A percentile compares a stretch with the other conserved stretches of the same genome.
Conservation (phyloP, 2,329 filamentous ascomycete species). For the Cordyceps militaris region DNA sequence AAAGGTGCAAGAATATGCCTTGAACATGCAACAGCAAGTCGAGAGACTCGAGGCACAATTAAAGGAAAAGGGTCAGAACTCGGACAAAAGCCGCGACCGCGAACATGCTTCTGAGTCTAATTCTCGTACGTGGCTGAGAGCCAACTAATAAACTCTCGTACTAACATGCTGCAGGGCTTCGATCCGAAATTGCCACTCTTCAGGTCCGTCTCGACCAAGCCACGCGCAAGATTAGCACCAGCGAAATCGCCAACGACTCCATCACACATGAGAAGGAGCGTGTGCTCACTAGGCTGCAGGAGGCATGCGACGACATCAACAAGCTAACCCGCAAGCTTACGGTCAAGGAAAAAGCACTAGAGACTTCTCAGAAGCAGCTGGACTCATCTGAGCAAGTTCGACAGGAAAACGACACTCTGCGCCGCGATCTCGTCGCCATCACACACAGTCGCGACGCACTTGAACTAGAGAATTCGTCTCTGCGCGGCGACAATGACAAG, state of each 20-base stretch:
- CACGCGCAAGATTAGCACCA: constrained; percentile 54
- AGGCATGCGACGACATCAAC: constrained; percentile 52
- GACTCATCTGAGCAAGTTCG: constrained; percentile 34
- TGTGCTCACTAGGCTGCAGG: constrained; percentile 53
- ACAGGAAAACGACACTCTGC: constrained; percentile 31
- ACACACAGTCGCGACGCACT: constrained; percentile 31
- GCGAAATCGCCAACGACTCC: constrained; percentile 56
- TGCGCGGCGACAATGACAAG: constrained; percentile 34
- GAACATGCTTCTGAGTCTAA: neutral
- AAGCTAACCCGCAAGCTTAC: constrained; percentile 38
- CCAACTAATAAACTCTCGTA: neutral
- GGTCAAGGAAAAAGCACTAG: constrained; percentile 34
- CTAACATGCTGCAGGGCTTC: constrained; percentile 38
- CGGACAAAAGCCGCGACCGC: constrained; percentile 1
- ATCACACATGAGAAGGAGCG: constrained; percentile 58
- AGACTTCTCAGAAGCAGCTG: constrained; percentile 34
- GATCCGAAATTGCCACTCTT: constrained; percentile 52
- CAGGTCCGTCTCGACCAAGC: constrained; percentile 56
- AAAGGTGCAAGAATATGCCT: constrained; percentile 47
- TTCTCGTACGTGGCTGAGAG: neutral
- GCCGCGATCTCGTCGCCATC: constrained; percentile 34
- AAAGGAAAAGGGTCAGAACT: constrained; percentile 30
- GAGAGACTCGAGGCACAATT: constrained; percentile 43
- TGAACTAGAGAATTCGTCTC: constrained; percentile 35
- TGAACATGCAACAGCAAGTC: constrained; percentile 45